Evolutionary conservation across 2,329 filamentous ascomycete species (phyloP).

Genomic region (Parastagonospora avenae): DNA sequence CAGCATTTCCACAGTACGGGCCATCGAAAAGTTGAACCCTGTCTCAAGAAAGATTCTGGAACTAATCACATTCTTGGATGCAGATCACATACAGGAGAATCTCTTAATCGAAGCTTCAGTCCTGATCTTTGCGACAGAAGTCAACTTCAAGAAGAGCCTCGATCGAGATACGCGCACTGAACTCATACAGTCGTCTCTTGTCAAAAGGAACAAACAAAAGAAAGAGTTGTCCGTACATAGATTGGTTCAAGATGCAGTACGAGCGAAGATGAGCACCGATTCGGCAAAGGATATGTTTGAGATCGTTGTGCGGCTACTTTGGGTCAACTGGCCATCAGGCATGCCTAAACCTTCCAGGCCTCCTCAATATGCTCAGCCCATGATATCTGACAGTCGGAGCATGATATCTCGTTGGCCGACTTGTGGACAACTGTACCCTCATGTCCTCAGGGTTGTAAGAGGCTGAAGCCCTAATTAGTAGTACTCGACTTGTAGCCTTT

Average conservation of each 20-base stretch:
- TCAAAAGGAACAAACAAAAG: constrained; percentile 6
- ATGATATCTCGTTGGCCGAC: constrained; percentile 3
- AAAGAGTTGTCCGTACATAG: constrained; percentile 7
- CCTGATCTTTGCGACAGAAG: constrained; percentile 3
- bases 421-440: constrained; percentile 9
- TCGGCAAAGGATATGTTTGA: constrained; percentile 2
- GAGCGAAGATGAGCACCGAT: constrained; percentile 1
- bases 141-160: constrained; percentile 1
- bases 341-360: constrained; percentile 9
- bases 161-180: constrained; percentile 4
- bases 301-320: constrained; percentile 4
- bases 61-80: constrained; percentile 8
- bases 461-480: too few species aligned
- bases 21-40: constrained; percentile 8
- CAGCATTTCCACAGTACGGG: constrained; percentile 7
- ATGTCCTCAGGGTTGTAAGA: constrained; percentile 11
- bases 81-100: constrained; percentile 8
- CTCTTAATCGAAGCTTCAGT: constrained; percentile 7
- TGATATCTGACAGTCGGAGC: constrained; percentile 1
- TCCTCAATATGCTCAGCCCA: constrained; percentile 8
- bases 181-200: constrained; percentile 5
- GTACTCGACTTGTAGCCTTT: too few species aligned
- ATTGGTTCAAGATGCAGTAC: constrained; percentile 6
- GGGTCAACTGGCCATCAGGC: constrained; percentile 10
- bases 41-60: constrained; percentile 6